Conservation (phyloP, 306 rosid genomes). For the Neltuma alba region DNA sequence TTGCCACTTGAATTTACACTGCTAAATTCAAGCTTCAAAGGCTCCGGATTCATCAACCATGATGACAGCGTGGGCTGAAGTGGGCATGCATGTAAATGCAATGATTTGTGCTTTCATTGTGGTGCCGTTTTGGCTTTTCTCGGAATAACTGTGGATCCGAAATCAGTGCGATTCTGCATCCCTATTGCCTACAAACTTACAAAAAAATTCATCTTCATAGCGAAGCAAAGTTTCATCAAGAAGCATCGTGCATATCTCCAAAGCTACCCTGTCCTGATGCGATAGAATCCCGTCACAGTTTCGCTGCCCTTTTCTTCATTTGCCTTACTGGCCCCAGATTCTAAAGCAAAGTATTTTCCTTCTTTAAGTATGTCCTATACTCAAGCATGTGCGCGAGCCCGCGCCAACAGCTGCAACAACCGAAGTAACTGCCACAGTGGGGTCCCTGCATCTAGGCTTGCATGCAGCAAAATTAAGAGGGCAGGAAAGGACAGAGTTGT, state of each 20-base stretch:
- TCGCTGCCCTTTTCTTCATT: conserved; percentile 16
- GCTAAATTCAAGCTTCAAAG: background rate
- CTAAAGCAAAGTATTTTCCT: conserved; percentile 27
- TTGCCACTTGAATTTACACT: background rate
- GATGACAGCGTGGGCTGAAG: conserved; percentile 16
- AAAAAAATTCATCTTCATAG: conserved; percentile 30
- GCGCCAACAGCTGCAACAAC: conserved; percentile 49
- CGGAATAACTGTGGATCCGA: conserved; percentile 6
- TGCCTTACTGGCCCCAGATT: conserved; percentile 7
- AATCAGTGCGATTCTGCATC: conserved; percentile 29
- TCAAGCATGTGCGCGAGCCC: background rate
- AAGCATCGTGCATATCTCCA: conserved; percentile 37
- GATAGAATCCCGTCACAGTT: conserved; percentile 12
- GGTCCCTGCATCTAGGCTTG: conserved; percentile 22
- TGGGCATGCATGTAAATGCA: conserved; percentile 34
- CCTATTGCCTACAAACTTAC: conserved; percentile 31
- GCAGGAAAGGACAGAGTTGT: background rate
- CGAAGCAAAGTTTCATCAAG: conserved; percentile 39
- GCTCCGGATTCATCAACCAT: background rate
- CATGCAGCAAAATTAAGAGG: conserved; percentile 1
- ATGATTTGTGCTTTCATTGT: conserved; percentile 16
- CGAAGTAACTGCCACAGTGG: conserved; percentile 36
- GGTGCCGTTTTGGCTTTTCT: conserved; percentile 32
- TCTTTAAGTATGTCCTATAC: conserved; percentile 29
- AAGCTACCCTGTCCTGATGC: background rate